phyloP scores from a whole-genome alignment of 2,329 filamentous ascomycete species.

The Sclerotinia trifoliorum region DNA sequence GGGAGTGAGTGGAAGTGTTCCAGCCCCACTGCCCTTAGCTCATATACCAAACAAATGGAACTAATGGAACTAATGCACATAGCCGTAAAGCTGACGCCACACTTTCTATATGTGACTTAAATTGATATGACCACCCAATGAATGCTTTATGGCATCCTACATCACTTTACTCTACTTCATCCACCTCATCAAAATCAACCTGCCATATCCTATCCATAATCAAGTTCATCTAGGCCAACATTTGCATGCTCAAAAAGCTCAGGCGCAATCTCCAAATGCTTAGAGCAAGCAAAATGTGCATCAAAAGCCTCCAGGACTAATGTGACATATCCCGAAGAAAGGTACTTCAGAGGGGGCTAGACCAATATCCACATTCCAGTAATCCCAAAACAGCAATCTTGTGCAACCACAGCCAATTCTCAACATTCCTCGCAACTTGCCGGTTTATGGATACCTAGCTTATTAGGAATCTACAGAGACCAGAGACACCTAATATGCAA shows the following conservation, averaged over 20 bases:
- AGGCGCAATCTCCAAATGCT: neutral
- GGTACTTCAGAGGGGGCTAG: conserved; percentile 1
- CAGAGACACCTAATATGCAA: neutral
- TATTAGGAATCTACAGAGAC: conserved; percentile 1
- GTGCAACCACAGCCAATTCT: neutral
- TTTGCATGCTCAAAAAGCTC: neutral
- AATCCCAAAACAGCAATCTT: conserved; percentile 8
- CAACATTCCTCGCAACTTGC: conserved; percentile 21
- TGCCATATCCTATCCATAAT: neutral
- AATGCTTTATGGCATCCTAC: neutral
- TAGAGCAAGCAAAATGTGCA: neutral
- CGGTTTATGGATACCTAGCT: neutral
- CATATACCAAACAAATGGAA: conserved; percentile 2
- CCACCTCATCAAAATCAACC: neutral
- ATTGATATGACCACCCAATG: neutral
- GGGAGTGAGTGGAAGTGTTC: conserved; percentile 1
- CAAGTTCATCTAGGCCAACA: no score
- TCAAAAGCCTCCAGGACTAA: neutral
- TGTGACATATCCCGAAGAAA: neutral
- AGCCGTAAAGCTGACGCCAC: conserved; percentile 3
- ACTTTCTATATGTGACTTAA: neutral
- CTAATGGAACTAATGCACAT: conserved; percentile 13
- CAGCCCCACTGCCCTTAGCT: neutral
- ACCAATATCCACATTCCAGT: conserved; percentile 9
- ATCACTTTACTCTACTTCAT: neutral